phyloP scores from a whole-genome alignment of 352 stramenopile genomes.

The Globisporangium canariense region DNA sequence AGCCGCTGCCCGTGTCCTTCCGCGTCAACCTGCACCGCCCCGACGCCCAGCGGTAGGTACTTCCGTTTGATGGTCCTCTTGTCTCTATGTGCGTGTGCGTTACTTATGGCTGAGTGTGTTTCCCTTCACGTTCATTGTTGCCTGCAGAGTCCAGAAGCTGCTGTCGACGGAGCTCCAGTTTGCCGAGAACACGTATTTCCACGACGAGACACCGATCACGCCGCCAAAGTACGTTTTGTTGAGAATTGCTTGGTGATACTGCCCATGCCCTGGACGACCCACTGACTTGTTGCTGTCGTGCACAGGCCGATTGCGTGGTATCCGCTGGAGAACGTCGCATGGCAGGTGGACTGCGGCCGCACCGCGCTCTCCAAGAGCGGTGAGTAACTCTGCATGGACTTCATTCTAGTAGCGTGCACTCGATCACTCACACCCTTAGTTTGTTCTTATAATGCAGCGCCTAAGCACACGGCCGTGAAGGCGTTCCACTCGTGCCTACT shows the following conservation, averaged over 20 bases:
- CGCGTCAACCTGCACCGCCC: conserved; percentile 74
- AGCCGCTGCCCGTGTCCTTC: conserved; percentile 79
- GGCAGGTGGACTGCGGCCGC: conserved; percentile 80
- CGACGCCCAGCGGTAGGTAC: conserved; percentile 39
- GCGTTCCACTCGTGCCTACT: conserved; percentile 93
- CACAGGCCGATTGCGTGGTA: conserved; percentile 73
- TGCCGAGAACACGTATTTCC: conserved; percentile 39
- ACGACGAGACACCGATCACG: conserved; percentile 55
- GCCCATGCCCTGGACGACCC: background rate
- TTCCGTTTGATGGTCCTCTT: background rate
- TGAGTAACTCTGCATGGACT: conserved; percentile 17
- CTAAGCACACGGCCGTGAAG: conserved; percentile 79
- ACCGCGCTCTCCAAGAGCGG: conserved; percentile 79
- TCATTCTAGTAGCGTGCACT: background rate
- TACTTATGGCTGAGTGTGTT: background rate
- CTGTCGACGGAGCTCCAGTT: conserved; percentile 62
- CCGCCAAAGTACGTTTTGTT: conserved; percentile 44
- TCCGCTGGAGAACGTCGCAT: conserved; percentile 69
- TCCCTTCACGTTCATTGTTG: background rate
- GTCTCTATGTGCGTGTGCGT: background rate
- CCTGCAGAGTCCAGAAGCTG: conserved; percentile 38
- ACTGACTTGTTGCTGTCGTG: background rate
- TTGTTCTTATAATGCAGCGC: conserved; percentile 27
- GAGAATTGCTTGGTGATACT: background rate
- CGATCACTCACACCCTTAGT: conserved; percentile 3